phyloP scores from a whole-genome alignment of 1,284 basidiomycete genomes.

The Sporisorium scitamineum region DNA sequence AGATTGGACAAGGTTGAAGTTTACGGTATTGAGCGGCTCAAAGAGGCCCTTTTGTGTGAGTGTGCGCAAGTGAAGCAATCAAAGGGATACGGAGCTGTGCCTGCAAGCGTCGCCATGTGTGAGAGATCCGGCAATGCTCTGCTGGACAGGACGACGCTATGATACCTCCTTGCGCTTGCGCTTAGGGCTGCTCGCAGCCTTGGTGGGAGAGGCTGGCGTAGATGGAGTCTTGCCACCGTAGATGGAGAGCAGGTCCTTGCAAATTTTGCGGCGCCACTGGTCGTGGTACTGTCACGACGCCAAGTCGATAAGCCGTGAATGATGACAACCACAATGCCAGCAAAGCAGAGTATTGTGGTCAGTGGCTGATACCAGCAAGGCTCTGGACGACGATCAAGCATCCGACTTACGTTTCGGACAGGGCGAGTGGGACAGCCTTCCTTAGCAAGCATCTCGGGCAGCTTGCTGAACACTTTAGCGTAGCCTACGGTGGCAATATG shows the following conservation, averaged over 20 bases:
- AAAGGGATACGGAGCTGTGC: neutral
- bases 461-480: constrained; percentile 9
- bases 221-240: constrained; percentile 4
- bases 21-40: neutral
- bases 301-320: neutral
- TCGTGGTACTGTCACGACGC: constrained; percentile 7
- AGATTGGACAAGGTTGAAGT: neutral
- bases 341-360: neutral
- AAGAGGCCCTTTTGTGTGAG: neutral
- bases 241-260: constrained; percentile 20
- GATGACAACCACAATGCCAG: neutral
- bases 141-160: neutral
- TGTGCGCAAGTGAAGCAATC: neutral
- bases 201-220: constrained; percentile 1
- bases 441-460: constrained; percentile 9
- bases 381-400: neutral
- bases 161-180: constrained; percentile 20
- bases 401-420: constrained; percentile 5
- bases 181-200: constrained; percentile 22
- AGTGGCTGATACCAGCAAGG: neutral
- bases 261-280: constrained; percentile 39
- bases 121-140: neutral
- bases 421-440: constrained; percentile 14
- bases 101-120: constrained; percentile 16
- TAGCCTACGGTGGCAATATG: constrained; percentile 13